Percentiles rank a stretch among this genome's conserved stretches.
These are phyloP conservation scores for Gaillardinia entomophila DNA, from an alignment of 805 yeast genomes.

Conservation along the genomic window DNA sequence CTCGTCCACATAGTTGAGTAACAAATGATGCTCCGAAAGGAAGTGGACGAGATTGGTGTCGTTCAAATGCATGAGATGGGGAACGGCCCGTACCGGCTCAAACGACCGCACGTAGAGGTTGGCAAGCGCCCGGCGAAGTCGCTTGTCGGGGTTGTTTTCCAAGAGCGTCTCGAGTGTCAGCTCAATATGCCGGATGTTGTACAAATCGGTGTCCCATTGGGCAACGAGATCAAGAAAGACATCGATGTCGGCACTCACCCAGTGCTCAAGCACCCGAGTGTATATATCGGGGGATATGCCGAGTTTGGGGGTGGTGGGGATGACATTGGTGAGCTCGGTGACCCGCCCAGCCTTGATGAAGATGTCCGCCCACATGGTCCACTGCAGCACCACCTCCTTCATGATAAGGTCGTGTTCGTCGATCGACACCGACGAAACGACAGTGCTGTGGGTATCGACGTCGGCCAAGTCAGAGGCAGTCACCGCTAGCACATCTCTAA, in stretches of 20 bases:
- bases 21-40: slow-evolving; percentile 56
- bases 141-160: slow-evolving; percentile 13
- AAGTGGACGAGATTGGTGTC: slow-evolving; percentile 54
- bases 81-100: slow-evolving; percentile 59
- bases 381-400: slow-evolving; percentile 31
- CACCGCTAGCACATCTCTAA: slow-evolving; percentile 21
- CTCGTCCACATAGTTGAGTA: slow-evolving; percentile 41
- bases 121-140: slow-evolving; percentile 41
- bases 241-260: slow-evolving; percentile 24
- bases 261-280: slow-evolving; percentile 43
- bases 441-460: slow-evolving; percentile 26
- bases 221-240: slow-evolving; percentile 39
- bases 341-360: slow-evolving; percentile 46
- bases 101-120: slow-evolving; percentile 51
- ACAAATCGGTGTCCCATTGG: slow-evolving; percentile 55
- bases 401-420: slow-evolving; percentile 11
- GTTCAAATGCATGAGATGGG: slow-evolving; percentile 51
- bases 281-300: slow-evolving; percentile 23
- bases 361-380: slow-evolving; percentile 60
- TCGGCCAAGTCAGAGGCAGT: slow-evolving; percentile 17
- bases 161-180: slow-evolving; percentile 42
- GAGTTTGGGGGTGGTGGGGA: slow-evolving; percentile 49
- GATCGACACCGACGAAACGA: slow-evolving; percentile 9
- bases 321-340: slow-evolving; percentile 38
- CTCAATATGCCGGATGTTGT: slow-evolving; percentile 41